These are phyloP conservation scores for Komagataella pastoris DNA, from an alignment of 805 yeast species.

Conservation along the genomic window DNA sequence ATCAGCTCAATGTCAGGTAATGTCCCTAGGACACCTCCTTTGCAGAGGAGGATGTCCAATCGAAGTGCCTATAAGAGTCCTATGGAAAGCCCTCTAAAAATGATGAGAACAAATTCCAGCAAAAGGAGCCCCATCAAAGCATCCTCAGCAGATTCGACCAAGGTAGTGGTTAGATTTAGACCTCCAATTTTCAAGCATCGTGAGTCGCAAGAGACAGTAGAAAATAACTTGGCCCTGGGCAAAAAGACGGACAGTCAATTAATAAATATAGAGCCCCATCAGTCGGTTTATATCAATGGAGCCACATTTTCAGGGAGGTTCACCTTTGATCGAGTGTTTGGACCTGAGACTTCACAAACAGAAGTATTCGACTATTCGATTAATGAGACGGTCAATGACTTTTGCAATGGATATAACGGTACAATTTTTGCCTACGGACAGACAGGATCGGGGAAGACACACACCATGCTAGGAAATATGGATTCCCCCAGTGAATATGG, in stretches of 20 bases:
- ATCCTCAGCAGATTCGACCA: neutral
- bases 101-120: neutral
- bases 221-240: neutral
- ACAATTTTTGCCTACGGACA: constrained; percentile 54
- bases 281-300: neutral
- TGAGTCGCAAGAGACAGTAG: neutral
- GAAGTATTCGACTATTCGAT: constrained; percentile 50
- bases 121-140: neutral
- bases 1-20: neutral
- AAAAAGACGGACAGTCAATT: neutral
- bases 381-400: constrained; percentile 50
- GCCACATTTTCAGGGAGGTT: constrained; percentile 15
- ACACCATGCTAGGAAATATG: constrained; percentile 59
- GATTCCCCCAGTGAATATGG: constrained; percentile 33
- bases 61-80: neutral
- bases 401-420: constrained; percentile 45
- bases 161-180: neutral
- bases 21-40: neutral
- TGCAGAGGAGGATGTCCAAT: neutral
- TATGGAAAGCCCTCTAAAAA: neutral
- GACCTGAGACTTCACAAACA: constrained; percentile 32
- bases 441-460: constrained; percentile 76
- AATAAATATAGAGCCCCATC: neutral
- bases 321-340: constrained; percentile 57
- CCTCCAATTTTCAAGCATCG: neutral